Base-by-base conservation (phyloP, 306 rosid species). In the Oemleria cerasiformis region DNA sequence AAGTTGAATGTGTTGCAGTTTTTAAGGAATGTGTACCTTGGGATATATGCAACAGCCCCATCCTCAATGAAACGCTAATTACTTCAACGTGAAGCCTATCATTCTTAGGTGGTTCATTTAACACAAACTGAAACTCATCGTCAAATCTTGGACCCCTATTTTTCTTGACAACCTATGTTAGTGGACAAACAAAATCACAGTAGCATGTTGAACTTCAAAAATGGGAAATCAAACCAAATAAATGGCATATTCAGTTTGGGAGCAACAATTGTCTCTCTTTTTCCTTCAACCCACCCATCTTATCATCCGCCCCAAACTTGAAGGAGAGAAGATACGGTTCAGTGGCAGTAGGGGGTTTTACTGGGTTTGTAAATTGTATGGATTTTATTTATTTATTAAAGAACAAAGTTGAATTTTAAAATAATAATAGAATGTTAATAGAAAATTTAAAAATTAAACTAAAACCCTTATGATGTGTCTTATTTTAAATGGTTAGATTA, bases 91-190 rank as follows among this genome's bases (percentile, higher is more conserved):
- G 78, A 65, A 92, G 80, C 79, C 65, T 87, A 51, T 88, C 96
- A 5, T 84, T 78, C 51, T 76, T 86, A 5, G 98, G 98, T 5
- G 96, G 91, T 64, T 88, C 96, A 51, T 90, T 90, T 8, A 90
- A 73, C 51, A 50, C 81, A 74, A 90, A 92, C 63, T 79, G 71
- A 79, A 92, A 90, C 51, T 82, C 82, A 74, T 92, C 98, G 0
- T 84, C 85, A 95, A 95, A 90, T 83, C 96, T 75, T n/a, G 98
- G 98, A 77, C 90, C 98, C 68, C 98, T 86, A 50, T 86, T 86
- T 79, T 92, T 92, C 91, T 86, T 90, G 12, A 92, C 76, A 49
- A 72, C 74, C 98, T 92, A 80, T 19, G 48, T 39, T 23, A 66
- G 65, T 66, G 17, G 10, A 63, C 9, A 50, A 30, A 21, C n/a